These are phyloP conservation scores for Moesziomyces globuligerus DNA, from an alignment of 1,284 basidiomycete species.

Conservation along the genomic window DNA sequence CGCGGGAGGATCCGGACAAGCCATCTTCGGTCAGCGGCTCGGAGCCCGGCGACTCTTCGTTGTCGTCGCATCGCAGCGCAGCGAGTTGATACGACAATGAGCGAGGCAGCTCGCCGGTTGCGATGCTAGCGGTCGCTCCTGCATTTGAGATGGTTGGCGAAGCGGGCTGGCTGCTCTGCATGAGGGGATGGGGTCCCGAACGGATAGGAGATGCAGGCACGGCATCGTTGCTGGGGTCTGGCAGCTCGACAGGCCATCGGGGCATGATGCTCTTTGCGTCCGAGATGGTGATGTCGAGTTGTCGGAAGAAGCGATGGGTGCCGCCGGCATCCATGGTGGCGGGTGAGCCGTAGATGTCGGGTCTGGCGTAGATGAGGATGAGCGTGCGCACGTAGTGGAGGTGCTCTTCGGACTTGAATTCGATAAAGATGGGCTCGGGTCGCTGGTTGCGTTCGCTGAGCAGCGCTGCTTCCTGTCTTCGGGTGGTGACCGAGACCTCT, in stretches of 20 bases:
- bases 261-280: constrained; percentile 52
- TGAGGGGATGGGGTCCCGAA: neutral
- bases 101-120: constrained; percentile 12
- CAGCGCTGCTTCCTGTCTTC: constrained; percentile 20
- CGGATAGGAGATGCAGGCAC: constrained; percentile 3
- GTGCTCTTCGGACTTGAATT: constrained; percentile 38
- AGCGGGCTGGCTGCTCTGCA: constrained; percentile 4
- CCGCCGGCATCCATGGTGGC: constrained; percentile 24
- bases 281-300: constrained; percentile 55
- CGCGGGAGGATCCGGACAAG: constrained; percentile 34
- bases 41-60: constrained; percentile 29
- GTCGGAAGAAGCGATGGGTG: constrained; percentile 52
- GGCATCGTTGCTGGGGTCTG: constrained; percentile 10
- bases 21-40: constrained; percentile 21
- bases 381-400: constrained; percentile 40
- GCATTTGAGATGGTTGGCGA: constrained; percentile 10
- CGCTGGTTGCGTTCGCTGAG: constrained; percentile 11
- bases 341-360: constrained; percentile 51
- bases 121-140: neutral
- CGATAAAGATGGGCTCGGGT: constrained; percentile 53
- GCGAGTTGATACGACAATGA: constrained; percentile 21
- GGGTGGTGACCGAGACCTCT: constrained; percentile 27
- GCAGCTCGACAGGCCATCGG: constrained; percentile 27
- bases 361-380: constrained; percentile 40
- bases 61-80: constrained; percentile 9